Percentiles rank a stretch among this genome's conserved stretches.
These are phyloP conservation scores for Fraxinus quadrangulata DNA, from an alignment of 257 asterid genomes.

Conservation along the genomic window DNA sequence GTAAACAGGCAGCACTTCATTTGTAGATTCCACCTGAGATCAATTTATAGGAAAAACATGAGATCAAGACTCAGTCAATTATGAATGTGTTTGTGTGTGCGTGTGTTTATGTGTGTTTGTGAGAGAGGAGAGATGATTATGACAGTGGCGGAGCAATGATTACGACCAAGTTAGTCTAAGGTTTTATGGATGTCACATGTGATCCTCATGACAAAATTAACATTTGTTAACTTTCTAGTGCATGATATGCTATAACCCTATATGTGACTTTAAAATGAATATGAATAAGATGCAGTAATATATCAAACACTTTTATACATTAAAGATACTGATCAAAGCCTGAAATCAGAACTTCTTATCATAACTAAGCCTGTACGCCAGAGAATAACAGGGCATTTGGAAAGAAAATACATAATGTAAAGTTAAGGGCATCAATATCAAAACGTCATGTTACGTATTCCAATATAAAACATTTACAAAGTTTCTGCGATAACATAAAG, in stretches of 20 bases:
- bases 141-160: not conserved
- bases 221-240: not conserved
- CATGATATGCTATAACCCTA: not conserved
- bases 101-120: not conserved
- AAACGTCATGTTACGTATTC: not conserved
- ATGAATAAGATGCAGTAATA: not conserved
- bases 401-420: not conserved
- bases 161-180: not conserved
- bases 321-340: not conserved
- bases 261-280: not conserved
- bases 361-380: not conserved
- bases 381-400: not conserved
- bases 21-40: conserved; percentile 73
- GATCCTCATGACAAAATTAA: not conserved
- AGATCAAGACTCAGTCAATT: conserved; percentile 2
- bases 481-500: not conserved
- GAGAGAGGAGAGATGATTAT: not conserved
- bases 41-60: conserved; percentile 27
- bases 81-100: not conserved
- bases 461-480: not conserved
- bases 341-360: not conserved
- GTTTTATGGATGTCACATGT: conserved; percentile 1
- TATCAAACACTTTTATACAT: not conserved
- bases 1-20: conserved; percentile 73
- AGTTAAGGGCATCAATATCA: not conserved